Percentiles rank a stretch among this genome's conserved stretches.
phyloP scores from a whole-genome alignment of 202 grass and related monocot genomes.

The Sporobolus alterniflorus region DNA sequence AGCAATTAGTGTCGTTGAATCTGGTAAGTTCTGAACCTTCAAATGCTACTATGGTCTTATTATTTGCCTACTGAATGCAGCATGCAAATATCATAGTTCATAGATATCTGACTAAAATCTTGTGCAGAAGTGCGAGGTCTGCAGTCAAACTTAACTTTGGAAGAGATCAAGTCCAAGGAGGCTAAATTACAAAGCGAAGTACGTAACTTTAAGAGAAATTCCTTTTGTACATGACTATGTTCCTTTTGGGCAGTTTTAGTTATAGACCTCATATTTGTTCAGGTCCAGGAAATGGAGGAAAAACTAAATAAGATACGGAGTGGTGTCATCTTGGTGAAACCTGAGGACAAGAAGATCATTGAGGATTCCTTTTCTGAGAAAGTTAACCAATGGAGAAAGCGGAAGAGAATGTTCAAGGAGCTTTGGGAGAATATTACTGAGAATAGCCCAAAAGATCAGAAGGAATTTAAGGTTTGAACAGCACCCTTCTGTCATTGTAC shows the following conservation, averaged over 20 bases:
- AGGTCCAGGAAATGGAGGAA: constrained; percentile 87
- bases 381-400: constrained; percentile 90
- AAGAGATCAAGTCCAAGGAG: constrained; percentile 74
- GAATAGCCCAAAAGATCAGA: constrained; percentile 89
- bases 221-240: neutral
- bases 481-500: neutral
- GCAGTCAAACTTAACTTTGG: constrained; percentile 90
- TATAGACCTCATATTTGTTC: constrained; percentile 6
- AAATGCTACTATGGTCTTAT: neutral
- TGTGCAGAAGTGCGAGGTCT: constrained; percentile 82
- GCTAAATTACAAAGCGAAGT: constrained; percentile 80
- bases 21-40: constrained; percentile 62
- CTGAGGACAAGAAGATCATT: constrained; percentile 89
- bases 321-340: constrained; percentile 89
- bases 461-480: constrained; percentile 89
- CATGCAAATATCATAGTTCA: constrained; percentile 9
- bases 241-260: neutral
- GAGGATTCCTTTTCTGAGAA: constrained; percentile 80
- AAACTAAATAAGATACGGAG: constrained; percentile 75
- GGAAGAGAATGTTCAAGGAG: constrained; percentile 98
- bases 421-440: constrained; percentile 97
- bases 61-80: constrained; percentile 2
- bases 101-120: constrained; percentile 36
- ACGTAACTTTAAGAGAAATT: constrained; percentile 2
- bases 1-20: constrained; percentile 75